phyloP scores from a whole-genome alignment of 2,329 filamentous ascomycete genomes.

The Cordyceps javanica region DNA sequence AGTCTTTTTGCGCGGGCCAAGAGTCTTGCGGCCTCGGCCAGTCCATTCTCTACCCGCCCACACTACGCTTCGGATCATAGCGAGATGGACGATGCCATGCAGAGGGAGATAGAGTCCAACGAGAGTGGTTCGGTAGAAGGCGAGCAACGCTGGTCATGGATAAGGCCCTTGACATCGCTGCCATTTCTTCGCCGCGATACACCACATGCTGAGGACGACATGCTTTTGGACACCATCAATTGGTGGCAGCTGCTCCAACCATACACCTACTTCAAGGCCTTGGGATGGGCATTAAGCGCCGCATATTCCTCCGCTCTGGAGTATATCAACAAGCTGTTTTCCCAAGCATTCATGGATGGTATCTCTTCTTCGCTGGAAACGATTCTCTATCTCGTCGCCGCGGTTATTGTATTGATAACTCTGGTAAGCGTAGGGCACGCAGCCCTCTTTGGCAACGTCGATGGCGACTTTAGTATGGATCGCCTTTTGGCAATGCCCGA shows the following conservation, averaged over 20 bases:
- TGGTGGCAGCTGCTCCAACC: slow-evolving; percentile 26
- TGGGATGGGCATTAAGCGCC: slow-evolving; percentile 19
- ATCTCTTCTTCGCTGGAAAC: slow-evolving; percentile 12
- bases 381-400: neutral
- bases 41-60: slow-evolving; percentile 12
- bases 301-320: slow-evolving; percentile 17
- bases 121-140: slow-evolving; percentile 13
- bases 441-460: slow-evolving; percentile 7
- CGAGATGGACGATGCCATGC: slow-evolving; percentile 20
- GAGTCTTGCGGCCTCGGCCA: slow-evolving; percentile 10
- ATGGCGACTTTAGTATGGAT: slow-evolving; percentile 9
- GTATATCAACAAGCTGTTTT: slow-evolving; percentile 14
- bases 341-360: slow-evolving; percentile 9
- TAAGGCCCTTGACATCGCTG: slow-evolving; percentile 17
- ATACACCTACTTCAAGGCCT: slow-evolving; percentile 23
- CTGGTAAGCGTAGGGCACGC: slow-evolving; percentile 2
- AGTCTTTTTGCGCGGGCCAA: slow-evolving; percentile 12
- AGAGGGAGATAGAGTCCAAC: slow-evolving; percentile 16
- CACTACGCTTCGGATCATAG: slow-evolving; percentile 15
- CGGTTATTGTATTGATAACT: slow-evolving; percentile 1
- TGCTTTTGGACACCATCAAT: slow-evolving; percentile 10
- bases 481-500: slow-evolving; percentile 1
- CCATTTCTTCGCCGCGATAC: slow-evolving; percentile 14
- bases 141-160: slow-evolving; percentile 17
- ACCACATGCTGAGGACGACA: slow-evolving; percentile 10